Evolutionary conservation across 345 rosid species (phyloP).

Genomic region (Viola odorata): DNA sequence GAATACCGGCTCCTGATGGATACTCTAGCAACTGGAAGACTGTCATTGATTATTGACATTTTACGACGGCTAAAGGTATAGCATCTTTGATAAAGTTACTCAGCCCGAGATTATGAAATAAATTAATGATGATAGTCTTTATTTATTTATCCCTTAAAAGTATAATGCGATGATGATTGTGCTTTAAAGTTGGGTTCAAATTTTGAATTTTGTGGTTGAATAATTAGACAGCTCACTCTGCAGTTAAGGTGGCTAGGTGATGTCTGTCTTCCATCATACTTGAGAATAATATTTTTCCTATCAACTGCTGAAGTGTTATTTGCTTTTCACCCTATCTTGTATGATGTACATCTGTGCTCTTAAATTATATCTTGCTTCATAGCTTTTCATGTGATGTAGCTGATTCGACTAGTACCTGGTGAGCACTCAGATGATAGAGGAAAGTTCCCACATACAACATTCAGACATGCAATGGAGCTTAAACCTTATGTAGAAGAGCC

Average conservation of each 20-base stretch:
- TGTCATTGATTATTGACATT: constrained; percentile 71
- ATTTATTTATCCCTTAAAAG: no score
- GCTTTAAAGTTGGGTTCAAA: neutral
- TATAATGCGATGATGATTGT: neutral
- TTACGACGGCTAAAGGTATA: constrained; percentile 80
- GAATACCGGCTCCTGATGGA: constrained; percentile 75
- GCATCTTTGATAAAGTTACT: no score
- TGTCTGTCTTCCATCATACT: neutral
- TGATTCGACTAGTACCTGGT: constrained; percentile 62
- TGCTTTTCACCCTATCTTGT: no score
- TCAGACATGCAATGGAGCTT: constrained; percentile 75
- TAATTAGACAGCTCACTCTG: neutral
- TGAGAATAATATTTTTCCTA: no score
- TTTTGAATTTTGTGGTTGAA: neutral
- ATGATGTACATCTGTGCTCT: neutral
- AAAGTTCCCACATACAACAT: constrained; percentile 46
- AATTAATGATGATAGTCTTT: no score
- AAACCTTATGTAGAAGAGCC: constrained; percentile 95
- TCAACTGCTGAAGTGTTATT: no score
- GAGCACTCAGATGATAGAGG: constrained; percentile 43
- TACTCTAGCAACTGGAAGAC: constrained; percentile 75
- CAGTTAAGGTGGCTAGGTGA: neutral
- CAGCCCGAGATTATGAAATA: no score
- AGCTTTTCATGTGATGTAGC: constrained; percentile 38
- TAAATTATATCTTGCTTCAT: constrained; percentile 14